Percentiles rank a stretch among this genome's conserved stretches.
These are phyloP conservation scores for Amphirosellinia nigrospora DNA, from an alignment of 495 filamentous ascomycete genomes.

Conservation along the genomic window DNA sequence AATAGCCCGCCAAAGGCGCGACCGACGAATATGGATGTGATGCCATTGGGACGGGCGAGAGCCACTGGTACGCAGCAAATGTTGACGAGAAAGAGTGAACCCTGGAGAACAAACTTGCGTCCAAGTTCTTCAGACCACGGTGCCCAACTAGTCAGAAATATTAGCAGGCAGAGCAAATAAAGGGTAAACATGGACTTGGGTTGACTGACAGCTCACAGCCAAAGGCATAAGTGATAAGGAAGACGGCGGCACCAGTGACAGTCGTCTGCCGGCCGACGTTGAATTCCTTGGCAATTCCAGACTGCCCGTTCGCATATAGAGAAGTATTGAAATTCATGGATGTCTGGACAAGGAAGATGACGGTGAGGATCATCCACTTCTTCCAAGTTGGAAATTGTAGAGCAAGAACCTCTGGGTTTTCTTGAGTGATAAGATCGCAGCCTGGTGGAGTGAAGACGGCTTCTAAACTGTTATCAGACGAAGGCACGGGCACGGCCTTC, in stretches of 20 bases:
- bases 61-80: slow-evolving; percentile 77
- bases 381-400: slow-evolving; percentile 65
- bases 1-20: slow-evolving; percentile 74
- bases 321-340: slow-evolving; percentile 87
- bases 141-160: slow-evolving; percentile 60
- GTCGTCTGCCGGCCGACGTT: slow-evolving; percentile 67
- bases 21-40: slow-evolving; percentile 66
- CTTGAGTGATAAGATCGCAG: slow-evolving; percentile 55
- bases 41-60: slow-evolving; percentile 62
- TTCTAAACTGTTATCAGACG: background rate
- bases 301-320: slow-evolving; percentile 70
- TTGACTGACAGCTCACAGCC: slow-evolving; percentile 68
- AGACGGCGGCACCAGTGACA: slow-evolving; percentile 71
- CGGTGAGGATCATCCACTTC: slow-evolving; percentile 74
- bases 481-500: background rate
- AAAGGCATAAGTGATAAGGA: slow-evolving; percentile 76
- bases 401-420: slow-evolving; percentile 67
- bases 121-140: slow-evolving; percentile 83
- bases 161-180: slow-evolving; percentile 18
- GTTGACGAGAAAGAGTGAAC: slow-evolving; percentile 74
- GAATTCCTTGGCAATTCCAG: slow-evolving; percentile 66
- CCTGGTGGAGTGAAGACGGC: slow-evolving; percentile 23
- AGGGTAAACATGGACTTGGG: background rate
- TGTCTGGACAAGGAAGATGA: slow-evolving; percentile 77
- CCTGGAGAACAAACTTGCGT: slow-evolving; percentile 72